Percentiles rank a stretch among this genome's conserved stretches.
These are phyloP conservation scores for Durusdinium trenchii DNA, from an alignment of 73 alveolate genomes.

Conservation along the genomic window DNA sequence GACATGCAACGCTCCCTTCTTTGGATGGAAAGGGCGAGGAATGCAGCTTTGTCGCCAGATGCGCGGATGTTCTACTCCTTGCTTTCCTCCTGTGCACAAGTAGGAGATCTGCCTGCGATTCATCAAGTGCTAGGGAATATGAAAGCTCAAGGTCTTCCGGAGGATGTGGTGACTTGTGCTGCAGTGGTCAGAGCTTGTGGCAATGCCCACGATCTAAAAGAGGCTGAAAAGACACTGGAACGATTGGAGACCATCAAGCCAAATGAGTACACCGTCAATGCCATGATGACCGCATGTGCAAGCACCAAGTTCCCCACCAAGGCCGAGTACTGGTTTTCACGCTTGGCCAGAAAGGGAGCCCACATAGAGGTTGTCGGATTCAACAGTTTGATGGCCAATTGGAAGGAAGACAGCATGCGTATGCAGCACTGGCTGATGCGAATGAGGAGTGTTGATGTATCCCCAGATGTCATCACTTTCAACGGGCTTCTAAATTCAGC, in stretches of 20 bases:
- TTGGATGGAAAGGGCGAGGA: conserved; percentile 29
- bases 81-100: conserved; percentile 25
- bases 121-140: neutral
- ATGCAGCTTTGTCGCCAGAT: neutral
- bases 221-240: conserved; percentile 40
- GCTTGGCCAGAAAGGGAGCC: neutral
- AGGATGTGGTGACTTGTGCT: conserved; percentile 26
- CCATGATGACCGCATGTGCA: conserved; percentile 53
- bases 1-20: conserved; percentile 22
- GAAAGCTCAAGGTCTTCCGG: conserved; percentile 15
- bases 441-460: neutral
- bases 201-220: neutral
- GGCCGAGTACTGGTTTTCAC: conserved; percentile 35
- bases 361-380: neutral
- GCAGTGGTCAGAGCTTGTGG: conserved; percentile 54
- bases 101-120: neutral
- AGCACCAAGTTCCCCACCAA: neutral
- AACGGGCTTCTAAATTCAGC: conserved; percentile 39
- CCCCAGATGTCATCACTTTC: conserved; percentile 12
- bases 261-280: conserved; percentile 33
- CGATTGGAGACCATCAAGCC: conserved; percentile 20
- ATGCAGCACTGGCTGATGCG: conserved; percentile 38
- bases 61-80: conserved; percentile 1
- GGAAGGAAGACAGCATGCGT: conserved; percentile 21
- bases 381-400: conserved; percentile 26